Base-by-base conservation (phyloP, 2,329 filamentous ascomycete species). In the Laburnicola sp. region DNA sequence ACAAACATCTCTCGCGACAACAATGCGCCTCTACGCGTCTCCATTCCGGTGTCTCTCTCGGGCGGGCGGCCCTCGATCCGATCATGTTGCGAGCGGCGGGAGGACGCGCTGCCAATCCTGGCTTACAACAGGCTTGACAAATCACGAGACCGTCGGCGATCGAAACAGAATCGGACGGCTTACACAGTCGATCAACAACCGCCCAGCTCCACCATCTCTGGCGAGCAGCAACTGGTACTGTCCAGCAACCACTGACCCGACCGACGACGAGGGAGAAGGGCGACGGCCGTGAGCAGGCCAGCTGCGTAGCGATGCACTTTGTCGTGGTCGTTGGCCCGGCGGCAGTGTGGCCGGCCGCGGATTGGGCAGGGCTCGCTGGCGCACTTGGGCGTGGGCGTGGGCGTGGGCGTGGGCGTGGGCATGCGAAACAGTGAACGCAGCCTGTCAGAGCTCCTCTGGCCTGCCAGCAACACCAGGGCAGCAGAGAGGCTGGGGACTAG, bases 71-170 rank as follows among this genome's bases (percentile, higher is more conserved):
- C 27, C 16, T 22, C 34, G 9, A n/a, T 23, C 21, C 8, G 22
- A 23, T n/a, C n/a, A n/a, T n/a, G n/a, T n/a, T n/a, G n/a, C n/a
- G n/a, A 9, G 30, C 30, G 35, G 45, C 48, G n/a, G 10, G 9
- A 32, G 44, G 38, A 35, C 25, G 21, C 36, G 35, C 34, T 42
- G 45, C 48, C 55, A 55, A 57, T 57, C 51, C 49, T 35, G 31
- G 34, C 23, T 41, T 16, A 11, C 51, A 30, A 44, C 23, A 38
- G 43, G 30, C 40, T 38, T 55, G 51, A 53, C 54, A 54, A 57
- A 57, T 59, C 35, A 45, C 50, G 50, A 54, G 44, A 57, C 48
- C 28, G 32, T 43, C 49, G 54, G 51, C 50, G 45, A 53, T 53
- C 36, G 57, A 54, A 57, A 54, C 53, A 53, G 3, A 22, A 25